phyloP scores from a whole-genome alignment of 345 rosid species.

The Gossypium mustelinum region DNA sequence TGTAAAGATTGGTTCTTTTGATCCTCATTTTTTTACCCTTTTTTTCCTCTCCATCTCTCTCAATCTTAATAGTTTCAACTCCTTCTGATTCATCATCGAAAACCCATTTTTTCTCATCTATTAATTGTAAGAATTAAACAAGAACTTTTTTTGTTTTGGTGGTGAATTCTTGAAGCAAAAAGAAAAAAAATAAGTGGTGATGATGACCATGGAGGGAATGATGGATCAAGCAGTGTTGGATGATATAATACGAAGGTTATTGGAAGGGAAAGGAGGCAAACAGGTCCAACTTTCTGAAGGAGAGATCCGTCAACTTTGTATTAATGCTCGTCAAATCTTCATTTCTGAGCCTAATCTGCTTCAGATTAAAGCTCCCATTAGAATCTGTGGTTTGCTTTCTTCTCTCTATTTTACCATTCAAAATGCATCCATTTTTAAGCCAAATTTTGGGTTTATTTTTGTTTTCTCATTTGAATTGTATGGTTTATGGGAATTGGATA shows the following conservation, averaged over 20 bases:
- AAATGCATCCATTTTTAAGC: background rate
- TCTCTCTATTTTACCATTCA: background rate
- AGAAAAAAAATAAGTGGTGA: constrained; percentile 19
- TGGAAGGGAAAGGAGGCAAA: constrained; percentile 90
- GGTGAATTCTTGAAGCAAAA: background rate
- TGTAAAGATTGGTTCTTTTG: constrained; percentile 9
- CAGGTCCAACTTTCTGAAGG: constrained; percentile 97
- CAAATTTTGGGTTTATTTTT: no score
- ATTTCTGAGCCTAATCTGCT: constrained; percentile 81
- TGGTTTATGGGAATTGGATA: background rate
- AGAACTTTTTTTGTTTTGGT: background rate
- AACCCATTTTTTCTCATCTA: background rate
- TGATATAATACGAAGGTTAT: constrained; percentile 80
- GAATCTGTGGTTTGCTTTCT: constrained; percentile 69
- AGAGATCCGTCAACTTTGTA: constrained; percentile 97
- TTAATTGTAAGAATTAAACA: background rate
- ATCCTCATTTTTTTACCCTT: constrained; percentile 20
- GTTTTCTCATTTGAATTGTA: no score
- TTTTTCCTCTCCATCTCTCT: background rate
- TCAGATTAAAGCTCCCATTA: constrained; percentile 78
- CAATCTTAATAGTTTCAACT: background rate
- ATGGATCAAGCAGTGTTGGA: constrained; percentile 81
- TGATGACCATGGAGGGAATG: constrained; percentile 68
- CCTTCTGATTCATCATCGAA: background rate
- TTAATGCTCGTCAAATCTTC: constrained; percentile 91